Percentiles rank a stretch among this genome's conserved stretches.
Evolutionary conservation across 208 protist genomes (phyloP).

Genomic region (Trypanosoma theileri): DNA sequence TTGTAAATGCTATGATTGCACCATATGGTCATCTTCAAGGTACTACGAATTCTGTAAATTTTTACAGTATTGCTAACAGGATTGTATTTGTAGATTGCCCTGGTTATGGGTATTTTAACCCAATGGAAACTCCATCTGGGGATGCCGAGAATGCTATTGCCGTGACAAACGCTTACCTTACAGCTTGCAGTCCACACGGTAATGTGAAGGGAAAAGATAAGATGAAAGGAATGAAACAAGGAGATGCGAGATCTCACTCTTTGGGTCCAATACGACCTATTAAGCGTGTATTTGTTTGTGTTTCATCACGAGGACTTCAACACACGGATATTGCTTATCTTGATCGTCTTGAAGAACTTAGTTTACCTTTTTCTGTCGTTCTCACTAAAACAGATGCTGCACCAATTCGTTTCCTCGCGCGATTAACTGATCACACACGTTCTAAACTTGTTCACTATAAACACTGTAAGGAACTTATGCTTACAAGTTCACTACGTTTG

Average conservation of each 20-base stretch:
- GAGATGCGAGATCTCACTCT: neutral
- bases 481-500: slow-evolving; percentile 77
- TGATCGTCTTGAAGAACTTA: slow-evolving; percentile 62
- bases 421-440: slow-evolving; percentile 81
- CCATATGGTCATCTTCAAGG: slow-evolving; percentile 86
- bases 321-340: slow-evolving; percentile 70
- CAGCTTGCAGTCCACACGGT: slow-evolving; percentile 6
- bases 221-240: neutral
- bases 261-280: slow-evolving; percentile 43
- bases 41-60: slow-evolving; percentile 73
- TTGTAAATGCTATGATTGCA: slow-evolving; percentile 80
- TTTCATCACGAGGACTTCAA: slow-evolving; percentile 77
- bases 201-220: neutral
- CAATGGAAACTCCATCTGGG: slow-evolving; percentile 50
- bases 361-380: slow-evolving; percentile 79
- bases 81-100: slow-evolving; percentile 85
- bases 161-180: slow-evolving; percentile 72
- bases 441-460: slow-evolving; percentile 76
- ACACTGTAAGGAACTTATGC: slow-evolving; percentile 84
- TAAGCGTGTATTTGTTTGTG: slow-evolving; percentile 81
- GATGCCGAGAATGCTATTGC: slow-evolving; percentile 75
- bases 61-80: slow-evolving; percentile 72
- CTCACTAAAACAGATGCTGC: slow-evolving; percentile 88
- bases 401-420: slow-evolving; percentile 80
- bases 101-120: slow-evolving; percentile 86